Evolutionary conservation across 1,139 yeast genomes (phyloP), one percentile per base, ranked within the genome.

Genomic region (Debaryomyces fabryi): DNA sequence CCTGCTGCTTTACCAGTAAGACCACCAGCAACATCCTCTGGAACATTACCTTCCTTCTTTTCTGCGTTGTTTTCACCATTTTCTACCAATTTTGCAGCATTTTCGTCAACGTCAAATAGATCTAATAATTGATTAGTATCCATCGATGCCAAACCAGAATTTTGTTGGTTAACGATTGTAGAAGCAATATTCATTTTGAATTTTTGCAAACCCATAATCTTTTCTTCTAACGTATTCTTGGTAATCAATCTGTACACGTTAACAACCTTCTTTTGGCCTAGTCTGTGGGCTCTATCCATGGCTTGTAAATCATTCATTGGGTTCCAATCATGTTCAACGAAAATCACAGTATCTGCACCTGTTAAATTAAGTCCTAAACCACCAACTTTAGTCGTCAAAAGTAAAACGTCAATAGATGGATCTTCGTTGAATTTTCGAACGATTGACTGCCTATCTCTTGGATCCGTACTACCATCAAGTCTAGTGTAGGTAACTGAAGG

Each of bases 251-350:
- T 78, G 63, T 92, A 92, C 15, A 95, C 99, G 66, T 91, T 90
- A 41, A 95, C 99, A 34, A 93, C 97, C 65, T 92, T 93, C 73
- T 91, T 91, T 69, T 95, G 99, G 4, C 99, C 99, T 57, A 95
- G 83, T 67, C 99, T 81, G 68, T 95, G 99, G 0, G 99, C 99
- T 62, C 99, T 80, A 65, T 95, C 99, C 99, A 95, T 95, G 0
- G 99, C 99, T 67, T 95, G 99, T 52, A 95, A 76, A 73, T 95
- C 99, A 63, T 91, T 93, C 99, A 95, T 95, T 21, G 99, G 99
- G 65, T 95, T 95, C 99, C 99, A 95, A 68, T 95, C 99, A 63
- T 95, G 99, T 63, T 95, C 99, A 35, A 95, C 96, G 71, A 95
- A 95, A 12, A 95, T 93, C 45, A 95, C 99, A 0, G 99, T 95